These are phyloP conservation scores for Handroanthus guayacan DNA, from an alignment of 257 asterid genomes.

Conservation along the genomic window DNA sequence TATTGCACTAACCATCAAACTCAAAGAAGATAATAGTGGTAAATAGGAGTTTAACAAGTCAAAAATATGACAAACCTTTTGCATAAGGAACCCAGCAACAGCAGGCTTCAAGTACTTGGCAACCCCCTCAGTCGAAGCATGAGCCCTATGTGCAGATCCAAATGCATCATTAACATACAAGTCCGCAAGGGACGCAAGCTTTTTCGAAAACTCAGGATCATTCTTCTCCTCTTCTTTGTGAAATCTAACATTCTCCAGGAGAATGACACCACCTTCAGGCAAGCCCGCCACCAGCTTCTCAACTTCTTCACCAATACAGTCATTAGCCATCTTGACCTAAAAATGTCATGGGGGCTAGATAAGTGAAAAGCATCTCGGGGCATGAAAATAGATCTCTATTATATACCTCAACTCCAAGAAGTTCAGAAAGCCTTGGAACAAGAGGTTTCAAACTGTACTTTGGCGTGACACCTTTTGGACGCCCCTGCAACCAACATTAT, in stretches of 20 bases:
- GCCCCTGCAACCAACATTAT: constrained; percentile 42
- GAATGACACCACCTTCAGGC: constrained; percentile 53
- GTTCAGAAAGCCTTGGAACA: constrained; percentile 55
- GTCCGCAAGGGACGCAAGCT: constrained; percentile 61
- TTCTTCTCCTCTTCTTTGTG: constrained; percentile 63
- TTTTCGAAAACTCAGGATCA: constrained; percentile 60
- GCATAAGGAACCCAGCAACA: constrained; percentile 65
- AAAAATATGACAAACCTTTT: constrained; percentile 45
- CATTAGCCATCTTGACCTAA: constrained; percentile 54
- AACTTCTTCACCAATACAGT: constrained; percentile 57
- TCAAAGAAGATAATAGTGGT: background rate
- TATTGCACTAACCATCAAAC: background rate
- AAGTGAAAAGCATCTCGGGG: background rate
- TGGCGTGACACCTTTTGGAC: constrained; percentile 58
- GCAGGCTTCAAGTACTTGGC: constrained; percentile 58
- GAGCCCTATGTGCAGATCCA: constrained; percentile 63
- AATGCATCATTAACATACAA: constrained; percentile 61
- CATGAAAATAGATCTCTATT: background rate
- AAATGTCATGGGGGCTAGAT: background rate
- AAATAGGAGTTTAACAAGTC: background rate
- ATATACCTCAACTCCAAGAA: constrained; percentile 53
- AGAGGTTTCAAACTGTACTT: constrained; percentile 58
- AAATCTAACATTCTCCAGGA: constrained; percentile 57
- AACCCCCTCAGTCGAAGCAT: constrained; percentile 63
- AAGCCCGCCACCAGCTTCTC: constrained; percentile 46